Conservation (phyloP, 805 yeast genomes). For the Cyberlindnera xishuangbannaensis region DNA sequence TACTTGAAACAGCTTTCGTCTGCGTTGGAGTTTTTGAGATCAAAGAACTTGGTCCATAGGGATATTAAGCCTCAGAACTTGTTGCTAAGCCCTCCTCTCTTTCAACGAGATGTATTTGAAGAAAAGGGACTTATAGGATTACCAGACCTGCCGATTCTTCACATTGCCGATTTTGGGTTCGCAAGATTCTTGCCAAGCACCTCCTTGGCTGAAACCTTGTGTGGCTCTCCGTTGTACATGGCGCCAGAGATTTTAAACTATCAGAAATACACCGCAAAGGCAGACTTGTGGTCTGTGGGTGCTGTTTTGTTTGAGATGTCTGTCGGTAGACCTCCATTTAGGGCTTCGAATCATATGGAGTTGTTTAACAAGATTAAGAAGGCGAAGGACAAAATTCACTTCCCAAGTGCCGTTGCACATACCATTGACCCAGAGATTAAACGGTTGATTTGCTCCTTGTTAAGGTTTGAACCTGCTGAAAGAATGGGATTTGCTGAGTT, state of each 20-base stretch:
- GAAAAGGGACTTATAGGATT: constrained; percentile 59
- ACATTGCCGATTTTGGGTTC: constrained; percentile 96
- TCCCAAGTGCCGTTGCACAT: constrained; percentile 55
- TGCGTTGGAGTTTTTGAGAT: constrained; percentile 76
- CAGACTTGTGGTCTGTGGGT: constrained; percentile 97
- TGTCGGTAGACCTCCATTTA: constrained; percentile 94
- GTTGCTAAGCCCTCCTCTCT: constrained; percentile 75
- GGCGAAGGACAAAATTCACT: constrained; percentile 69
- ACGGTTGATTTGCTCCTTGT: constrained; percentile 63
- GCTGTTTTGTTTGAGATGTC: constrained; percentile 94
- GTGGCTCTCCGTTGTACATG: constrained; percentile 98
- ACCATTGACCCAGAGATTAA: constrained; percentile 57
- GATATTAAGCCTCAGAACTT: constrained; percentile 93
- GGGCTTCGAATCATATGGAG: constrained; percentile 90
- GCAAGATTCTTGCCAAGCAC: constrained; percentile 92
- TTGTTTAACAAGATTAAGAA: constrained; percentile 79
- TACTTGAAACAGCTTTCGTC: constrained; percentile 82
- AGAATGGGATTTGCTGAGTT: constrained; percentile 87
- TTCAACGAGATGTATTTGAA: constrained; percentile 52
- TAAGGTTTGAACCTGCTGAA: constrained; percentile 81
- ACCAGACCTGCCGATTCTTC: constrained; percentile 85
- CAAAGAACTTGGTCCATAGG: constrained; percentile 83
- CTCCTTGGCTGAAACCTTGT: constrained; percentile 91
- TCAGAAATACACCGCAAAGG: constrained; percentile 95
- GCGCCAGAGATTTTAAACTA: constrained; percentile 95